Evolutionary conservation across 495 filamentous ascomycete species (phyloP), one percentile per base, ranked within the genome.

Genomic region (Penicillium parvum): DNA sequence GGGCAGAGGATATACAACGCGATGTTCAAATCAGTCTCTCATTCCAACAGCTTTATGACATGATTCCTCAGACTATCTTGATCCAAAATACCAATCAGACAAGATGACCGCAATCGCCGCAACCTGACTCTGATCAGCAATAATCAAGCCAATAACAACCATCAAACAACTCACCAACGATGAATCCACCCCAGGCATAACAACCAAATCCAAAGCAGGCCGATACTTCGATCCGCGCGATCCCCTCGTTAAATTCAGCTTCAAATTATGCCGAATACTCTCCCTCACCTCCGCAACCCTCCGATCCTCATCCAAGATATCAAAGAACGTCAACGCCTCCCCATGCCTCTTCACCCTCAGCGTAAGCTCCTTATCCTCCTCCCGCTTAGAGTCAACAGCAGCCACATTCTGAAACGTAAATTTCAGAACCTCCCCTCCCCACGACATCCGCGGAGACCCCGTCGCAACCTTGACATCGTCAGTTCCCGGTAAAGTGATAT

Each of bases 361-460:
- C 3, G 53, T 55, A n/a, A 60, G 28, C 17, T 42, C 46, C 14
- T 47, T 53, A 16, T 60, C 60, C 4, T 49, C 49, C 2, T 30
- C 29, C 0, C 32, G 3, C 34, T 63, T 63, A 6, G 18, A 37
- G 9, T 47, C 49, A 15, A n/a, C 43, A 0, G 53, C 51, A 11
- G 50, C 56, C 20, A 45, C 42, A 32, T 63, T 63, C 17, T 52
- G 48, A 37, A 63, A 55, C 3, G 50, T 51, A 19, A 63, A 52
- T 19, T 49, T 49, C 19, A 63, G 52, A 37, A 52, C 44, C 12
- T 53, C 47, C 1, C 40, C 38, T 3, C 37, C 44, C 23, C 42
- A 37, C 12, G 44, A 32, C 19, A 42, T 45, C n/a, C 47, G 53
- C 30, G 48, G 46, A 5, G 39, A 25, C 0, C 40, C 49, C 15